Percentiles rank a stretch among this genome's conserved stretches.
Conservation (phyloP, 176 grass and related monocot species). For the Cocos nucifera region DNA sequence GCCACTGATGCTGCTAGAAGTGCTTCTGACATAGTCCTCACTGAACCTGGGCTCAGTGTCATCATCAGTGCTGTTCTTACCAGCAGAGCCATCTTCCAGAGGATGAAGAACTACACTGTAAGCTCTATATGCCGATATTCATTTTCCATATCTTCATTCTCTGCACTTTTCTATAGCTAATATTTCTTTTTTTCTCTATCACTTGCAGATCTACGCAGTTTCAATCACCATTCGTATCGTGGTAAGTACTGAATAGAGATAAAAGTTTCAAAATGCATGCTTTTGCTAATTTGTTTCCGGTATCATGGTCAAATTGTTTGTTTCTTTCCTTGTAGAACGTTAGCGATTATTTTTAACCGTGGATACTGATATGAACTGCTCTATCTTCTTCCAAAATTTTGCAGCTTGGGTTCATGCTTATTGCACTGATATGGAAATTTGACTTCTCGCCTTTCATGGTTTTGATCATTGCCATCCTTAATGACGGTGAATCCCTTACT, state of each 20-base stretch:
- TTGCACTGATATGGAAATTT: slow-evolving; percentile 88
- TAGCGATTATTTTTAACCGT: too few species aligned
- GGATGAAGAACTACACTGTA: slow-evolving; percentile 99
- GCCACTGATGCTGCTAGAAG: slow-evolving; percentile 88
- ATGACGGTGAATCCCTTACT: slow-evolving; percentile 51
- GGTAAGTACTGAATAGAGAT: slow-evolving; percentile 31
- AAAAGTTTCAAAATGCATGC: not conserved
- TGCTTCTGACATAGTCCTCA: slow-evolving; percentile 92
- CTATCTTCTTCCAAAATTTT: slow-evolving; percentile 15
- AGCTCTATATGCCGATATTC: slow-evolving; percentile 21
- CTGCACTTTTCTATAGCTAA: slow-evolving; percentile 9
- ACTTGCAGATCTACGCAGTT: slow-evolving; percentile 81
- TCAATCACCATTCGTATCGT: slow-evolving; percentile 99
- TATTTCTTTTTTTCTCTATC: slow-evolving; percentile 6
- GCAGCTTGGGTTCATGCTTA: slow-evolving; percentile 89
- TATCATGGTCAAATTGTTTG: not conserved
- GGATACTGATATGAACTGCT: too few species aligned
- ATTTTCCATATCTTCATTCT: not conserved
- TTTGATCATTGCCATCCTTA: slow-evolving; percentile 97
- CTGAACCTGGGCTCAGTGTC: slow-evolving; percentile 94
- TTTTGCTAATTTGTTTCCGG: slow-evolving; percentile 2
- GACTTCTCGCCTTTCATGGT: slow-evolving; percentile 99
- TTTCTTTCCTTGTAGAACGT: slow-evolving; percentile 2
- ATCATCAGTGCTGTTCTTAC: slow-evolving; percentile 98
- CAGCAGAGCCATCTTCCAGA: slow-evolving; percentile 96